These are phyloP conservation scores for Curvularia lunata DNA, from an alignment of 2,329 filamentous ascomycete genomes.

Conservation along the genomic window DNA sequence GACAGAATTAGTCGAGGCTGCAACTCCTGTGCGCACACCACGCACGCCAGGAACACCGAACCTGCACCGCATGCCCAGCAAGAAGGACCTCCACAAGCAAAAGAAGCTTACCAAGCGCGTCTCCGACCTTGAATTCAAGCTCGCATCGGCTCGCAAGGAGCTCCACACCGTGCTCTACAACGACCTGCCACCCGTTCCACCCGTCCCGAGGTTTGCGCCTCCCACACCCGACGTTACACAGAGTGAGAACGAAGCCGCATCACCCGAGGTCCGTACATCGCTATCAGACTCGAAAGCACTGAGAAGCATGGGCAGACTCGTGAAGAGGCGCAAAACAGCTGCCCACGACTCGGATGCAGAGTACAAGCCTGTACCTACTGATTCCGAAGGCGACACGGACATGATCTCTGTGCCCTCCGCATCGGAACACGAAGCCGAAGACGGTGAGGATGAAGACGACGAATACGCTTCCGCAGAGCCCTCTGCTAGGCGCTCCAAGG, in stretches of 20 bases:
- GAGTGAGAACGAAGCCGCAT: slow-evolving; percentile 35
- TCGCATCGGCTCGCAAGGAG: slow-evolving; percentile 62
- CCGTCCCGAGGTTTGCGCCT: slow-evolving; percentile 43
- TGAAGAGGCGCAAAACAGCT: slow-evolving; percentile 50
- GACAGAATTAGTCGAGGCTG: slow-evolving; percentile 15
- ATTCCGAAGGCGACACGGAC: slow-evolving; percentile 29
- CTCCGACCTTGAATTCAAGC: slow-evolving; percentile 65
- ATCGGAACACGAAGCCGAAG: slow-evolving; percentile 24
- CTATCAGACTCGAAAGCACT: background rate
- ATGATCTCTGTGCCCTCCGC: slow-evolving; percentile 13
- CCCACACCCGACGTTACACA: slow-evolving; percentile 29
- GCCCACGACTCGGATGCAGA: slow-evolving; percentile 35
- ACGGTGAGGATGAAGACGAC: background rate
- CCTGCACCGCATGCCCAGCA: slow-evolving; percentile 58
- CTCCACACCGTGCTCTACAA: slow-evolving; percentile 57
- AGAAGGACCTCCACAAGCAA: slow-evolving; percentile 64
- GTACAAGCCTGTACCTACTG: slow-evolving; percentile 39
- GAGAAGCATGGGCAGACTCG: slow-evolving; percentile 28
- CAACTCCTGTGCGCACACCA: slow-evolving; percentile 20
- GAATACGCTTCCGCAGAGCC: slow-evolving; percentile 6
- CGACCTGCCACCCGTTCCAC: slow-evolving; percentile 50
- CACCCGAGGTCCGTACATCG: slow-evolving; percentile 25
- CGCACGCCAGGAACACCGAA: slow-evolving; percentile 32
- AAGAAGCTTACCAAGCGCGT: slow-evolving; percentile 65
- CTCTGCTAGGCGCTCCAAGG: slow-evolving; percentile 25